Base-by-base conservation (phyloP, 129 eudicot species). In the Ambrosia trifida region DNA sequence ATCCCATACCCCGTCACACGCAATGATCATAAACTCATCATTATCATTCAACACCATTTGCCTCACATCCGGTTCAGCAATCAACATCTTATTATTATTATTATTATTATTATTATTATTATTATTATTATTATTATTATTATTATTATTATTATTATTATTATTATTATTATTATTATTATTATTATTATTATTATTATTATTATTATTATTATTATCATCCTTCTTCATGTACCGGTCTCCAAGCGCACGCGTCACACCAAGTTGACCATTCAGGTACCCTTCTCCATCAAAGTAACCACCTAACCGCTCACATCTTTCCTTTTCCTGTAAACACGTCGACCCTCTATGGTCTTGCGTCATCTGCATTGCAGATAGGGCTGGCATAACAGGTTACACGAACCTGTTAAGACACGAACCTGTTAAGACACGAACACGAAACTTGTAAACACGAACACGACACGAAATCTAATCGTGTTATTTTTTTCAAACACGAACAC, bases 1-100 rank as follows among this genome's bases (percentile, higher is more conserved):
- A 51, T 91, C 97, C 97, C 97, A 91, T 14, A 91, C 80, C 74
- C 97, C 97, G 50, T 91, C 97, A 40, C 96, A 24, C 28, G 28
- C 28, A 24, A 24, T 24, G 0, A 24, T 24, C 28, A 24, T 24
- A 24, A 24, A 24, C 28, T 24, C 28, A 24, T 24, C 28, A 24
- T 24, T 24, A 24, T 24, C 28, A 24, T 24, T 24, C 28, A 24
- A 24, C 28, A 24, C 28, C 28, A 24, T 24, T 24, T 1, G 28
- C 28, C 28, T 24, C 28, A 24, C 28, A 24, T 24, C 28, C 28
- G 28, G 28, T 24, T 24, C 28, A 24, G 28, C 28, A 24, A 24
- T 24, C 86, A 3, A 78, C 96, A 4, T 86, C 54, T 7, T 24
- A 24, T 24, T 1, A 90, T 87, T 79, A 90, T 65, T 5, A 72